Evolutionary conservation across 2,329 filamentous ascomycete genomes (phyloP), one percentile per base, ranked within the genome.

Genomic region (Alternaria metachromatica): DNA sequence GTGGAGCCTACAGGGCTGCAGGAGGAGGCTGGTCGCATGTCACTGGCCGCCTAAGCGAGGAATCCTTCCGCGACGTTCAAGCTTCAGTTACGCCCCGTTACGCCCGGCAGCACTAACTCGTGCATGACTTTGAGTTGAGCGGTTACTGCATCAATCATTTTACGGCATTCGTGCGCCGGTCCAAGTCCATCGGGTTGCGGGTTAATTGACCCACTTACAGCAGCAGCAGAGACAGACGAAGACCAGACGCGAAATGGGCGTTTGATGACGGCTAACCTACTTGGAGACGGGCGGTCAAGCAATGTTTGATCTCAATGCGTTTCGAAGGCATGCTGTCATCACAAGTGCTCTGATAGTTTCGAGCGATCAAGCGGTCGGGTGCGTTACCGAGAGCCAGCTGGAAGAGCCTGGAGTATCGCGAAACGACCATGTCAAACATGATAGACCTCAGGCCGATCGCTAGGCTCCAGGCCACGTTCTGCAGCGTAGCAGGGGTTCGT

Each of bases 211-310:
- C 49, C 48, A 43, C 33, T 64, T 55, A 58, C 54, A 57, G 45
- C 44, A 60, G 60, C 54, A 65, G 33, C 41, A 54, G n/a, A 48
- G 28, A 44, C 45, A 54, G 45, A 63, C 43, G 37, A 46, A 55
- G 46, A 33, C 55, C 26, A 12, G 55, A 43, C 58, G 50, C 57
- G 59, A 48, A 45, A 50, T 59, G 63, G 63, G 69, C 65, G 69
- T 66, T 72, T 72, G 65, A 71, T 71, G 65, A 70, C 64, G 21
- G 53, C 56, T 61, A 61, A 69, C 55, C 51, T 51, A 53, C 18
- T 43, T 33, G 25, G 18, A 58, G 58, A 43, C 58, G 50, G 30
- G 45, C 15, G 55, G 45, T 50, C 54, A 57, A 58, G 26, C 58
- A 11, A 54, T 41, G 23, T 49, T 62, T 33, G 9, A 53, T 49